Conservation (phyloP, 2,329 filamentous ascomycete genomes). For the Penicillium sp. region DNA sequence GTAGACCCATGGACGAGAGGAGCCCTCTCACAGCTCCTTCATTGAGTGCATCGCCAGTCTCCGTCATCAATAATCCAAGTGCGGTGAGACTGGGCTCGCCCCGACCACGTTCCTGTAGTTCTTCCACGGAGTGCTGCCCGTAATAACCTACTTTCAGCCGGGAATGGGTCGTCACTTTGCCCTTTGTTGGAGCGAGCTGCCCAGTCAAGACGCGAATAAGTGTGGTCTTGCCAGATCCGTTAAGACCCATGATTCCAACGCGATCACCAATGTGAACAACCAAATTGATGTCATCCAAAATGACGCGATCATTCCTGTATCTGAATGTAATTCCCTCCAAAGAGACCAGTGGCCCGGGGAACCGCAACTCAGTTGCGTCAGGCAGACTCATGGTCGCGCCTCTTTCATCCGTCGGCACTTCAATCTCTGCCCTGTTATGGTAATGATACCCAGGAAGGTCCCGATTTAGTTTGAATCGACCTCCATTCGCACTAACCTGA, state of each 20-base stretch:
- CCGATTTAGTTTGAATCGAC: slow-evolving; percentile 77
- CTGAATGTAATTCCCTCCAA: slow-evolving; percentile 69
- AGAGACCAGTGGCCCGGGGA: slow-evolving; percentile 72
- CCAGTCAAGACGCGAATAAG: slow-evolving; percentile 71
- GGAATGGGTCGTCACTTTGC: slow-evolving; percentile 66
- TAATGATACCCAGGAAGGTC: slow-evolving; percentile 66
- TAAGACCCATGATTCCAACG: slow-evolving; percentile 74
- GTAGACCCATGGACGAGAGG: slow-evolving; percentile 68
- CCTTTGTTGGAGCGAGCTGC: slow-evolving; percentile 58
- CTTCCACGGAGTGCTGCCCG: slow-evolving; percentile 76
- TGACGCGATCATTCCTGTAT: slow-evolving; percentile 54
- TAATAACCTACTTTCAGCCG: slow-evolving; percentile 73
- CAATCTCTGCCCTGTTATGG: slow-evolving; percentile 65
- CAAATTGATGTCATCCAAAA: slow-evolving; percentile 66
- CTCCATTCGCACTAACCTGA: slow-evolving; percentile 69
- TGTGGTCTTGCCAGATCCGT: slow-evolving; percentile 81
- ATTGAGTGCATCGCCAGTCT: slow-evolving; percentile 53
- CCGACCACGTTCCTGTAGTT: slow-evolving; percentile 59
- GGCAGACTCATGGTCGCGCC: slow-evolving; percentile 61
- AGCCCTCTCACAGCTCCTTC: slow-evolving; percentile 70
- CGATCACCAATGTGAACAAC: slow-evolving; percentile 73
- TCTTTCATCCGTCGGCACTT: slow-evolving; percentile 64
- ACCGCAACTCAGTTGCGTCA: slow-evolving; percentile 68
- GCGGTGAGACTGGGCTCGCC: slow-evolving; percentile 62
- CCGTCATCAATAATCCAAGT: slow-evolving; percentile 61